A percentile compares a stretch with the other conserved stretches of the same genome.
Evolutionary conservation across 1,284 basidiomycete species (phyloP).

Genomic region (Fomitopsis palustris): DNA sequence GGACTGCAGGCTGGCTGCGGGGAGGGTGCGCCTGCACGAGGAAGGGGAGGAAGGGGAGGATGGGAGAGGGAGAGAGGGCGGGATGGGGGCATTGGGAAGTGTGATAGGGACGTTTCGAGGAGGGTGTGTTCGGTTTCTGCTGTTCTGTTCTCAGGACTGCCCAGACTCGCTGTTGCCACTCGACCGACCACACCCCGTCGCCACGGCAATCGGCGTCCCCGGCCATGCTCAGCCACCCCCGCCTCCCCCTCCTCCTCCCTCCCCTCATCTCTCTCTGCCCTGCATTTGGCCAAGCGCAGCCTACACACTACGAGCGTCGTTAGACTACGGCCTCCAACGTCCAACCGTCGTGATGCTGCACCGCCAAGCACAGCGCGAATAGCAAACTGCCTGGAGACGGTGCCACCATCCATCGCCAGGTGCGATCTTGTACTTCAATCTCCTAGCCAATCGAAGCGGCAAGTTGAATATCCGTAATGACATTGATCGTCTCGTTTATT

Average conservation of each 20-base stretch:
- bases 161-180: not conserved
- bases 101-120: not conserved
- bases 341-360: too few relatives aligned
- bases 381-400: too few relatives aligned
- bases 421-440: too few relatives aligned
- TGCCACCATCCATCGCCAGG: too few relatives aligned
- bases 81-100: not conserved
- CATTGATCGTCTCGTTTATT: too few relatives aligned
- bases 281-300: too few relatives aligned
- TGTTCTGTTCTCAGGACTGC: not conserved
- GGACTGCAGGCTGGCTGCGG: conserved; percentile 37
- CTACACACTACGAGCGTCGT: too few relatives aligned
- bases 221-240: not conserved
- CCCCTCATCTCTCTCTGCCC: too few relatives aligned
- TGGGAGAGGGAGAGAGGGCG: conserved; percentile 8
- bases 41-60: conserved; percentile 3
- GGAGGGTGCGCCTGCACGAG: conserved; percentile 22
- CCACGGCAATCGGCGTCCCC: not conserved
- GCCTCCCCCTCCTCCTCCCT: not conserved
- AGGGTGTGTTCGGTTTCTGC: not conserved
- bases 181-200: not conserved
- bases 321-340: too few relatives aligned
- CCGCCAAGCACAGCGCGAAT: too few relatives aligned
- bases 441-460: too few relatives aligned
- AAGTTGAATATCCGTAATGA: too few relatives aligned